Evolutionary conservation across 306 rosid species (phyloP).

Genomic region (Rosa multiflora): DNA sequence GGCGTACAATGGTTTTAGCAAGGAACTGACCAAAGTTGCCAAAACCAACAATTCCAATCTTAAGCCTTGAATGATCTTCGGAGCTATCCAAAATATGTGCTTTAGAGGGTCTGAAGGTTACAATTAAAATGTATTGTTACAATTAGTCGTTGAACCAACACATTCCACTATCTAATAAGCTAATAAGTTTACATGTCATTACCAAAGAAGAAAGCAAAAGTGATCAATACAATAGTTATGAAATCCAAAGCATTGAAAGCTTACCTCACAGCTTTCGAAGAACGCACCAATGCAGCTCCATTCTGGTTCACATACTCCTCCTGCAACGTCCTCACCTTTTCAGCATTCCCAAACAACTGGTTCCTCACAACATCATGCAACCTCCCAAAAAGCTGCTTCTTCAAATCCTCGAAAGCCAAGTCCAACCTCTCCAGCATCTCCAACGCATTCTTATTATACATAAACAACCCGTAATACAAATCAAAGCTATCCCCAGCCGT

Average conservation of each 20-base stretch:
- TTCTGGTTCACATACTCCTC: conserved; percentile 16
- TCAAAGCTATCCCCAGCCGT: conserved; percentile 74
- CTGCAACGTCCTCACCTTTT: conserved; percentile 17
- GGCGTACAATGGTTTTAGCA: conserved; percentile 59
- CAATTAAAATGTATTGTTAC: conserved; percentile 7
- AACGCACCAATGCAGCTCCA: conserved; percentile 44
- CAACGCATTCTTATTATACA: conserved; percentile 67
- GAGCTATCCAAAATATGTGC: conserved; percentile 17
- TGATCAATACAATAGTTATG: not conserved
- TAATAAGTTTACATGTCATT: no score
- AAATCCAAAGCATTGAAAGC: not conserved
- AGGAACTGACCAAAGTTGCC: conserved; percentile 96
- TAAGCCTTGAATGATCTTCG: conserved; percentile 53
- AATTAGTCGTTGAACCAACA: not conserved
- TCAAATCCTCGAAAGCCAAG: conserved; percentile 69
- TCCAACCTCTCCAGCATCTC: conserved; percentile 71
- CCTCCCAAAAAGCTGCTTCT: conserved; percentile 58
- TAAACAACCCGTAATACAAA: conserved; percentile 70
- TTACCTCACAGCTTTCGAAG: conserved; percentile 40
- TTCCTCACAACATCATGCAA: conserved; percentile 58
- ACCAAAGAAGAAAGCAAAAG: not conserved
- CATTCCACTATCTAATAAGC: not conserved
- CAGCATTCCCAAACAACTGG: conserved; percentile 55
- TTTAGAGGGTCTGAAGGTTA: conserved; percentile 38
- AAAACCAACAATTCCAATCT: conserved; percentile 72